phyloP scores from a whole-genome alignment of 768 basidiomycete species.

The Mycena alexandri region DNA sequence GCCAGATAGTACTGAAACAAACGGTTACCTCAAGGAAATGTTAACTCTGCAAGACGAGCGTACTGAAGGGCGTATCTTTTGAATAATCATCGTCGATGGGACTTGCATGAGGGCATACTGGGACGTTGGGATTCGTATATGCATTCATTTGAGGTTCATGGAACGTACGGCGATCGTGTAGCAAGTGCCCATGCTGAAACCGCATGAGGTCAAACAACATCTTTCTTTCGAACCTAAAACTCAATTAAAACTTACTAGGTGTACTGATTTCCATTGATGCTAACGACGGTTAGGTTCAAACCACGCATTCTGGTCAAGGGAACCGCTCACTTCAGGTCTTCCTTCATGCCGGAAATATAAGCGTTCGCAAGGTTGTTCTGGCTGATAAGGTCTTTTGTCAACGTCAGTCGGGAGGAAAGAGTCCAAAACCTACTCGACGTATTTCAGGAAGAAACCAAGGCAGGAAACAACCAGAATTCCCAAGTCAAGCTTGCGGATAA shows the following conservation, averaged over 20 bases:
- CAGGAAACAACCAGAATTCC: slow-evolving; percentile 43
- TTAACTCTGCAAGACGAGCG: background rate
- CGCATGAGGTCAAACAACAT: background rate
- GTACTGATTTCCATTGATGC: slow-evolving; percentile 42
- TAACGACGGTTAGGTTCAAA: too few species aligned
- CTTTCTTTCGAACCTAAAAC: slow-evolving; percentile 2
- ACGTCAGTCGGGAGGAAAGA: background rate
- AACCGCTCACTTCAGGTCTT: slow-evolving; percentile 32
- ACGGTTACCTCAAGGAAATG: background rate
- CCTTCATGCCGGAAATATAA: slow-evolving; percentile 42
- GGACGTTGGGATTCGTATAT: background rate
- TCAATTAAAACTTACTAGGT: slow-evolving; percentile 38
- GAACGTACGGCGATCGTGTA: slow-evolving; percentile 42
- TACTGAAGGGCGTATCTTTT: slow-evolving; percentile 42
- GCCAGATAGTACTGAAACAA: slow-evolving; percentile 32
- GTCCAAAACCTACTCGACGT: slow-evolving; percentile 37
- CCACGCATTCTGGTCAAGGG: too few species aligned
- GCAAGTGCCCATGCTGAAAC: slow-evolving; percentile 40
- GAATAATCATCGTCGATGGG: slow-evolving; percentile 42
- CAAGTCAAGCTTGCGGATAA: slow-evolving; percentile 43
- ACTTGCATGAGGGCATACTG: slow-evolving; percentile 39
- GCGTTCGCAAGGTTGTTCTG: slow-evolving; percentile 42
- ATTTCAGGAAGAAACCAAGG: slow-evolving; percentile 43
- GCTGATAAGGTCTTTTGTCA: slow-evolving; percentile 3
- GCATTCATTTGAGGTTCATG: background rate